Conservation (phyloP, 108 stramenopile species). For the Skeletonema grethae region DNA sequence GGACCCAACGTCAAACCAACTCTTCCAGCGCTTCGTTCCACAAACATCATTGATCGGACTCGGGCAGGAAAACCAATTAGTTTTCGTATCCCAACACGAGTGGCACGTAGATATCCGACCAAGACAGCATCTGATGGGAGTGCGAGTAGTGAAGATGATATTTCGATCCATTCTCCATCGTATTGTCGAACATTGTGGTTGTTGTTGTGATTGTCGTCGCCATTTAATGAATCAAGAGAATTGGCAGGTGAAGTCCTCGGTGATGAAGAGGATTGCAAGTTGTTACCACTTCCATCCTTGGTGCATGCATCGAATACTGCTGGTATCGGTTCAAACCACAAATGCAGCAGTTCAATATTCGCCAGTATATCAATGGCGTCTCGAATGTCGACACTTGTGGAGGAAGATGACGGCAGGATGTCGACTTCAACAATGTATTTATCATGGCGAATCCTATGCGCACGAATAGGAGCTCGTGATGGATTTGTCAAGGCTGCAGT, state of each 20-base stretch:
- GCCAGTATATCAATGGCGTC: constrained; percentile 64
- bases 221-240: constrained; percentile 13
- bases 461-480: constrained; percentile 16
- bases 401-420: constrained; percentile 6
- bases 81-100: constrained; percentile 30
- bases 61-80: constrained; percentile 42
- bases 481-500: constrained; percentile 5
- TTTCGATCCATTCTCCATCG: constrained; percentile 84
- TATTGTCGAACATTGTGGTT: constrained; percentile 36
- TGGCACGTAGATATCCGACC: constrained; percentile 17
- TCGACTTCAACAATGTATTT: constrained; percentile 39
- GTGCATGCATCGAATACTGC: constrained; percentile 59
- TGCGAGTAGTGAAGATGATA: constrained; percentile 54
- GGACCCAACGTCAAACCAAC: constrained; percentile 69
- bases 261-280: constrained; percentile 1
- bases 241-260: constrained; percentile 13
- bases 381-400: constrained; percentile 14
- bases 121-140: constrained; percentile 50
- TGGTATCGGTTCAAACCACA: constrained; percentile 77
- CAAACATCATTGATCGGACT: constrained; percentile 68
- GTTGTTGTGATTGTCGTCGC: neutral
- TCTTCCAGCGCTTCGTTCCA: constrained; percentile 64
- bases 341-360: constrained; percentile 58
- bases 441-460: constrained; percentile 27
- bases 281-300: constrained; percentile 46